These are phyloP conservation scores for Oidium heveae DNA, from an alignment of 2,329 filamentous ascomycete genomes.

Conservation along the genomic window DNA sequence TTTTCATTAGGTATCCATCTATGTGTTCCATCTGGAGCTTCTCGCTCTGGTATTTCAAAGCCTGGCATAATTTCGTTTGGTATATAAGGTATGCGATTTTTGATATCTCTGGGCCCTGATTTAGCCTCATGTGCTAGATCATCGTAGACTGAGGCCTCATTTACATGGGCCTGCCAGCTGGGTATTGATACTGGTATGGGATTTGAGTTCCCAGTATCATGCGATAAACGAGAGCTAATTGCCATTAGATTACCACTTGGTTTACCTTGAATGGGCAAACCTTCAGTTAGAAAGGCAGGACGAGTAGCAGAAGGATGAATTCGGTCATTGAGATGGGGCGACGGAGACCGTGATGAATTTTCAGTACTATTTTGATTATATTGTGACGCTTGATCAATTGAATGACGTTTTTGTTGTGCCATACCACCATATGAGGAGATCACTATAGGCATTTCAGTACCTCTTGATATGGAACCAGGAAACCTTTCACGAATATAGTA, in stretches of 20 bases:
- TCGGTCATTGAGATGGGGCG: constrained; percentile 14
- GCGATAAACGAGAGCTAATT: constrained; percentile 9
- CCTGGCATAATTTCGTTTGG: neutral
- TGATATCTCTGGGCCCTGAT: constrained; percentile 6
- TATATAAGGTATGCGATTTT: neutral
- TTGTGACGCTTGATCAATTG: constrained; percentile 14
- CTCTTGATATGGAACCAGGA: constrained; percentile 5
- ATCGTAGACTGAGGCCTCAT: constrained; percentile 8
- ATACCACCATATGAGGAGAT: constrained; percentile 14
- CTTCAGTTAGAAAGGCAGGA: constrained; percentile 4
- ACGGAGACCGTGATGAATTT: constrained; percentile 13
- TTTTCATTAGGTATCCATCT: neutral
- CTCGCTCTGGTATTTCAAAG: neutral
- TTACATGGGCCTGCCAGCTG: constrained; percentile 9
- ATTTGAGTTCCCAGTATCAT: constrained; percentile 13
- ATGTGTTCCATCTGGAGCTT: neutral
- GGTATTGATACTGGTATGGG: constrained; percentile 9
- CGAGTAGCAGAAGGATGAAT: no score
- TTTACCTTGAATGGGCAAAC: constrained; percentile 8
- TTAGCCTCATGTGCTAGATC: constrained; percentile 8
- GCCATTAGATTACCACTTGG: constrained; percentile 10
- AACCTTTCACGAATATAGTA: constrained; percentile 13
- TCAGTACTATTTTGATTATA: constrained; percentile 13
- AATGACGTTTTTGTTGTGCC: constrained; percentile 8
- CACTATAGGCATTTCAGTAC: constrained; percentile 5